Evolutionary conservation across 139 green algal species (phyloP).

Genomic region (Trebouxia sp.): DNA sequence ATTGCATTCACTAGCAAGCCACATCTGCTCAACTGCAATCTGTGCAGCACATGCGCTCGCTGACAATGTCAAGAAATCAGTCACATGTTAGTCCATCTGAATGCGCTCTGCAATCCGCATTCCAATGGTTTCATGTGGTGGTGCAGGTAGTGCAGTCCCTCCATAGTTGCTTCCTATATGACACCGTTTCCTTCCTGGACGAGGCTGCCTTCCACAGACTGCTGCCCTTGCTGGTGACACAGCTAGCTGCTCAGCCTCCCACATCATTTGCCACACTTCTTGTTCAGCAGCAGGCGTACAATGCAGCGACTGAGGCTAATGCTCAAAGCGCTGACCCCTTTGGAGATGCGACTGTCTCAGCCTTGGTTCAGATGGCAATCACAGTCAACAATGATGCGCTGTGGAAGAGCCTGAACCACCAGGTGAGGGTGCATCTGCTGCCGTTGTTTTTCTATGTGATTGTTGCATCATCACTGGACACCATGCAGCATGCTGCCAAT

Average conservation of each 20-base stretch:
- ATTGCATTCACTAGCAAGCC: no score
- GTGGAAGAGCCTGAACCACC: conserved; percentile 88
- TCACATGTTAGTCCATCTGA: no score
- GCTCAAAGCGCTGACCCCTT: conserved; percentile 27
- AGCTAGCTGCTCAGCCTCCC: conserved; percentile 43
- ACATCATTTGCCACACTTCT: conserved; percentile 13
- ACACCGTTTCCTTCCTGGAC: conserved; percentile 73
- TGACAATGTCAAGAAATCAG: no score
- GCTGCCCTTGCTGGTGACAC: conserved; percentile 64
- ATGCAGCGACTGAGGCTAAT: conserved; percentile 20
- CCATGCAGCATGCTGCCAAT: no score
- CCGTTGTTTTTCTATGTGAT: no score
- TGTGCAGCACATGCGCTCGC: no score
- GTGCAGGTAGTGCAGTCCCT: conserved; percentile 70
- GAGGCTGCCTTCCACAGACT: conserved; percentile 64
- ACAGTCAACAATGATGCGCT: conserved; percentile 66
- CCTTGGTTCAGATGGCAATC: conserved; percentile 77
- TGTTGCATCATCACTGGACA: no score
- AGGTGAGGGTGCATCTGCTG: conserved; percentile 32
- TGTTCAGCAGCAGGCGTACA: background rate
- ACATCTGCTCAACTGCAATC: no score
- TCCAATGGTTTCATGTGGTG: background rate
- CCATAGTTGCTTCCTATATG: conserved; percentile 84
- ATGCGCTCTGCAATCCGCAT: no score
- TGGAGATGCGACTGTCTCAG: conserved; percentile 47